A percentile compares a stretch with the other conserved stretches of the same genome.
These are phyloP conservation scores for Pleurotus giganteus DNA, from an alignment of 768 basidiomycete genomes.

Conservation along the genomic window DNA sequence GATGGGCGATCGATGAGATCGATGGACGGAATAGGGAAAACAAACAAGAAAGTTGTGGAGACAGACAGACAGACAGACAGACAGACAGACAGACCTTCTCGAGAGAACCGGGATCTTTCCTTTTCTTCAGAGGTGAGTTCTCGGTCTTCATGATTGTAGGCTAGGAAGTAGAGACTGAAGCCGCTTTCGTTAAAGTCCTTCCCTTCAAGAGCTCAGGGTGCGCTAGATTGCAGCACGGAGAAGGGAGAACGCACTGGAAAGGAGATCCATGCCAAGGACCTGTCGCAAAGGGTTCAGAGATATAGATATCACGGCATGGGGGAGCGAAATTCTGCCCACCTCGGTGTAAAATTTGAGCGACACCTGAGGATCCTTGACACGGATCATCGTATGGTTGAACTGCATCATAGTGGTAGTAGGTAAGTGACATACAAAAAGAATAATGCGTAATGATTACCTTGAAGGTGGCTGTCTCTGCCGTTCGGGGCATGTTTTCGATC, in stretches of 20 bases:
- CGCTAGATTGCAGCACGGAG: not conserved
- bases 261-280: constrained; percentile 76
- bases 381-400: constrained; percentile 89
- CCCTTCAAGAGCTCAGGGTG: not conserved
- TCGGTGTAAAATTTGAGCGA: constrained; percentile 82
- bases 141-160: constrained; percentile 61
- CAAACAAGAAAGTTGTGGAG: not conserved
- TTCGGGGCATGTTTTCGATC: constrained; percentile 52
- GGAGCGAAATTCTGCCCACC: constrained; percentile 30
- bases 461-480: constrained; percentile 63
- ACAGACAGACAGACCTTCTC: constrained; percentile 55
- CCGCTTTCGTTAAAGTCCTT: constrained; percentile 39
- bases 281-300: constrained; percentile 18
- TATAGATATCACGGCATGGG: not conserved
- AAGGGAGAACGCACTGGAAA: constrained; percentile 39
- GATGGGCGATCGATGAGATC: not conserved
- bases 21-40: not conserved
- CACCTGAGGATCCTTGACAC: constrained; percentile 82
- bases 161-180: constrained; percentile 87
- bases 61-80: not conserved
- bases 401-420: constrained; percentile 20
- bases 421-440: not conserved
- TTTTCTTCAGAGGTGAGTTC: constrained; percentile 54
- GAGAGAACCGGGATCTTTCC: constrained; percentile 42
- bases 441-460: constrained; percentile 34